Evolutionary conservation across 805 yeast genomes (phyloP), one percentile per base, ranked within the genome.

Genomic region (Schizosaccharomyces japonicus): DNA sequence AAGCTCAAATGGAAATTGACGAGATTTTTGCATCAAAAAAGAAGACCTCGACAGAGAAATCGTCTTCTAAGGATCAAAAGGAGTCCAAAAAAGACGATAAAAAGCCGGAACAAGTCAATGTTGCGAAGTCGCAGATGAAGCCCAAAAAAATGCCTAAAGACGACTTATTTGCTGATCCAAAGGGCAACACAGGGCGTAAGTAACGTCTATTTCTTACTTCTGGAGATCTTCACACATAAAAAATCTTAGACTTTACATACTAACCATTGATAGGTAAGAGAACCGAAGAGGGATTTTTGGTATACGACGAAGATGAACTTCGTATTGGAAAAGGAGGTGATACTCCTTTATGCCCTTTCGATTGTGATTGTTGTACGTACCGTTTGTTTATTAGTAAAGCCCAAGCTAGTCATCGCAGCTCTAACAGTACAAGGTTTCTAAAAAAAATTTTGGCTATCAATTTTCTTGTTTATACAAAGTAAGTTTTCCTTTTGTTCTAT

Each of bases 171-270:
- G 15, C 27, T 23, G 46, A 42, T 27, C 46, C 33, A n/a, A 42
- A 42, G 33, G 46, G 46, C 8, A 10, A 13, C 36, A 17, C 34
- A 4, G 39, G 39, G 31, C 30, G 47, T 45, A 45, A 45, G 47
- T 31, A 5, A 26, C 56, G 64, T 17, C 57, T 58, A 49, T 7
- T 13, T 42, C 4, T 5, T 7, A 10, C n/a, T 15, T 36, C 6
- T 17, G 5, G 23, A 21, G 21, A 32, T 15, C 36, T 15, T 4
- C 21, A 10, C n/a, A 4, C 36, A 21, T 5, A n/a, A n/a, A n/a
- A n/a, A n/a, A n/a, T n/a, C n/a, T 30, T 10, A 10, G n/a, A 30
- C 13, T 30, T 10, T n/a, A 30, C 32, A 30, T 10, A n/a, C 10
- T n/a, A 10, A 30, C 10, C n/a, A n/a, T n/a, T 10, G 10, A 30